phyloP scores from a whole-genome alignment of 2,329 filamentous ascomycete genomes.

The Colletotrichum acutatum region DNA sequence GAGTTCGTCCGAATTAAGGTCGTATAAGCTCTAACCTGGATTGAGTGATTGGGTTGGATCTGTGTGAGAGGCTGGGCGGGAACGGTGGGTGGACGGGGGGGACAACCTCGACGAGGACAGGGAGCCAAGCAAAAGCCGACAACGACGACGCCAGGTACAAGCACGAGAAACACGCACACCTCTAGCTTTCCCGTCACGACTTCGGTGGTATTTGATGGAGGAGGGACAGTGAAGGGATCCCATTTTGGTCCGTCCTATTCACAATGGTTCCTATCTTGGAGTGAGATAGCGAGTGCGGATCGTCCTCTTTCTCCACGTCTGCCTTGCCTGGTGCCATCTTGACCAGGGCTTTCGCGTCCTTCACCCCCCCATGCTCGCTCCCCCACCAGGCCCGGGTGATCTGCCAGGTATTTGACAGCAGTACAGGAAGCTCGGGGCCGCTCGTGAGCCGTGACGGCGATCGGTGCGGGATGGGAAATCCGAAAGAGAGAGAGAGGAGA shows the following conservation, averaged over 20 bases:
- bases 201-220: neutral
- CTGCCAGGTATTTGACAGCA: neutral
- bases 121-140: slow-evolving; percentile 18
- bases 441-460: neutral
- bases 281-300: neutral
- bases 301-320: slow-evolving; percentile 14
- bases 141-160: neutral
- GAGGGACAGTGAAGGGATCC: neutral
- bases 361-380: neutral
- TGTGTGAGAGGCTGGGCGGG: slow-evolving; percentile 4
- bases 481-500: neutral
- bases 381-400: neutral
- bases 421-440: neutral
- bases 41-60: neutral
- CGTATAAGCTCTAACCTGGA: neutral
- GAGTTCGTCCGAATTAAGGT: neutral
- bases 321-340: neutral
- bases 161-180: neutral
- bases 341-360: too few relatives aligned
- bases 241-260: neutral
- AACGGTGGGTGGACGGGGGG: neutral
- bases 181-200: neutral
- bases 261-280: slow-evolving; percentile 6
- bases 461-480: neutral
- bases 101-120: slow-evolving; percentile 15